Evolutionary conservation across 129 eudicot species (phyloP), one percentile per base, ranked within the genome.

Genomic region (Flaveria linearis): DNA sequence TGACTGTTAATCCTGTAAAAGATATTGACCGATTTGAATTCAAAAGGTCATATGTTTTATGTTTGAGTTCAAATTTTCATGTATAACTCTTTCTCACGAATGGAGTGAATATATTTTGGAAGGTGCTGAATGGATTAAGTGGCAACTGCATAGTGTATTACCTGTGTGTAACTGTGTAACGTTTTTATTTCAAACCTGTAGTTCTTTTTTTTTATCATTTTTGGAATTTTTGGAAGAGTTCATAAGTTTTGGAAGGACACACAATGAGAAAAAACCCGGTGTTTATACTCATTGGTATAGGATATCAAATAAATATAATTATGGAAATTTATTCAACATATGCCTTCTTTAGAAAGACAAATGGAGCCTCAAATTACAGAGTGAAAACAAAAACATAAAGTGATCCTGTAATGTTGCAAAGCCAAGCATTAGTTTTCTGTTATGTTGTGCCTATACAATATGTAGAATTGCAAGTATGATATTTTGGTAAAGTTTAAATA

Each of bases 351-450:
- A 58, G 43, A 55, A 58, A 41, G 8, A 46, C 50, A n/a, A 36
- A 72, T 33, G 66, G 66, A 72, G 46, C 17, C 18, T 53, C 51
- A 17, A 33, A 30, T 47, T 71, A n/a, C 76, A 16, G 17, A 52
- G 47, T 47, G 46, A 58, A 53, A 72, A 39, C 39, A 43, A 12
- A 46, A 64, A 22, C 63, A 28, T 70, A 12, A 64, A 47, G 15
- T 47, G 28, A 15, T 65, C 50, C 36, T 17, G 61, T 75, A 30
- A 63, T 75, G 62, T 50, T 49, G 52, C 61, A 33, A 63, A 51
- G 8, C 16, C 64, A 42, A 76, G 45, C 71, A 33, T 26, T 39
- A 36, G 1, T 72, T 66, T 65, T 47, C 56, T 51, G 23, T 12
- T 15, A 17, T 80, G 23, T 13, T 11, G 4, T 63, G 69, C 23